phyloP scores from a whole-genome alignment of 75 land plant species.

The Pinus albicaulis region DNA sequence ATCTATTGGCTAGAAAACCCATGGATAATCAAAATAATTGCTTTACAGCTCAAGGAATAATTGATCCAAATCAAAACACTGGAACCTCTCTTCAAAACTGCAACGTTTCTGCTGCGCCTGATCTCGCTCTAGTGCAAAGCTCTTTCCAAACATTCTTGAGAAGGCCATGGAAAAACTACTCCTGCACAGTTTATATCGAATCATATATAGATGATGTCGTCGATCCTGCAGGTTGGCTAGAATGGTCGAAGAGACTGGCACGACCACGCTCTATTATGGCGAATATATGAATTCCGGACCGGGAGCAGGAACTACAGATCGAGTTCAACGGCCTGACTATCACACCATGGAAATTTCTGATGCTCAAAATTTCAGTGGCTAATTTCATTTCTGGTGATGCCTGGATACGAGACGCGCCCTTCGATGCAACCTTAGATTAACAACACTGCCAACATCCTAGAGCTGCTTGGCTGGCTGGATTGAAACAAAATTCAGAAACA shows the following conservation, averaged over 20 bases:
- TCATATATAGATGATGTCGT: background rate
- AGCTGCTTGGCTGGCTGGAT: too few relatives aligned
- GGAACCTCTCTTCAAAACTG: constrained; percentile 17
- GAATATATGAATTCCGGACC: constrained; percentile 5
- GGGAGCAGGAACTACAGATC: background rate
- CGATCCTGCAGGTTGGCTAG: constrained; percentile 21
- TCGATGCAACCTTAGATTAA: background rate
- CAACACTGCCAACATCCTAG: too few relatives aligned
- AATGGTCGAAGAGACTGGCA: constrained; percentile 15
- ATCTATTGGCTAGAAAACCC: background rate
- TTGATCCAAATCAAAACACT: constrained; percentile 21
- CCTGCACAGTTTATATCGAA: background rate
- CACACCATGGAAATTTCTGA: constrained; percentile 1
- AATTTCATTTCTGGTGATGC: constrained; percentile 3
- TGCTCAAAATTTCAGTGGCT: background rate
- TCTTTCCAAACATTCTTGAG: too few relatives aligned
- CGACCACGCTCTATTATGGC: constrained; percentile 15
- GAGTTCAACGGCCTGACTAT: constrained; percentile 6
- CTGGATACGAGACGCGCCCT: background rate
- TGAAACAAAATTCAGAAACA: too few relatives aligned
- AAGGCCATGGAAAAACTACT: too few relatives aligned
- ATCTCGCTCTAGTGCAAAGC: too few relatives aligned
- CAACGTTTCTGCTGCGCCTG: background rate
- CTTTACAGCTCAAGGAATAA: constrained; percentile 35
- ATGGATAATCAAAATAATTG: constrained; percentile 6